Base-by-base conservation (phyloP, 176 grass and related monocot species). In the Metroxylon sagu region DNA sequence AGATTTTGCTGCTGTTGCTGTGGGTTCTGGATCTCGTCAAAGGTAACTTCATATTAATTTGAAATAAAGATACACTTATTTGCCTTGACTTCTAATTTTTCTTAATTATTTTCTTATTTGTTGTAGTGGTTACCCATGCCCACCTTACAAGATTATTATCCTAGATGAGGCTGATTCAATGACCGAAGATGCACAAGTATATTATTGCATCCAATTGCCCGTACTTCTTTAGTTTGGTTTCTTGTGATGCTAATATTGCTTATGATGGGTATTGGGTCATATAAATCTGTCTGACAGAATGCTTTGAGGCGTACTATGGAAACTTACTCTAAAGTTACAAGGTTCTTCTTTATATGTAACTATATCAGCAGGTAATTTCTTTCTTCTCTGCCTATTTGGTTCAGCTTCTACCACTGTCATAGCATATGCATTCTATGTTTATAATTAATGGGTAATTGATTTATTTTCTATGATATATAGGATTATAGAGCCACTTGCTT, bases 261-360 rank as follows among this genome's bases (percentile, higher is more conserved):
- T 39, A 10, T 69, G 5, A 2, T 55, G 19, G 16, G 29, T 50
- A 16, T 16, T 7, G 56, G 29, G 18, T 35, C 10, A 31, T 54
- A 16, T 63, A 53, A 48, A 29, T 75, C 66, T 60, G 29, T 75
- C 59, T 68, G 18, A 58, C 80, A 91, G 93, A 95, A 95, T 89
- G 82, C 82, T 26, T 69, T 95, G 73, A 89, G 82, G 70, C 81
- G 79, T 71, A 85, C 85, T 19, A 85, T 81, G 82, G 89, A 95
- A 60, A 89, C 79, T 80, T 95, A 89, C 53, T 86, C 85, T 16
- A 95, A 97, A 92, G 93, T 91, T 26, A 97, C 93, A 29, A 91
- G 93, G 60, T 97, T 97, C 84, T 97, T 97, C 72, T 97, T 97
- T 68, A 97, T 97, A 83, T 97, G 93, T 70, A 97, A 97, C 31